Evolutionary conservation across 768 basidiomycete genomes (phyloP).

Genomic region (Sarcomyxa edulis): DNA sequence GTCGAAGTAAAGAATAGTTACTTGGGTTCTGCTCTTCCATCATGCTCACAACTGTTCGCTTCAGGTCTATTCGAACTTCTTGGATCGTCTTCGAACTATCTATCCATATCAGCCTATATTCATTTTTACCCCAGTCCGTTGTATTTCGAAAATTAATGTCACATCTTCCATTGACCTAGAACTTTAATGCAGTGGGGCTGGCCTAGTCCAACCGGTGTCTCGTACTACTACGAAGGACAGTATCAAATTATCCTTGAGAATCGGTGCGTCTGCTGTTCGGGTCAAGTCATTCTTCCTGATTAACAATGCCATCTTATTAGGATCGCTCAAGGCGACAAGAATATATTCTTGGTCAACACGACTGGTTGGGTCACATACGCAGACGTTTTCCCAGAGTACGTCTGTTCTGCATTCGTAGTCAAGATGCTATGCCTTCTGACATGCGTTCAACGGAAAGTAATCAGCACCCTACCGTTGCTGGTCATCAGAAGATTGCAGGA

Average conservation of each 20-base stretch:
- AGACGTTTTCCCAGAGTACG: slow-evolving; percentile 44
- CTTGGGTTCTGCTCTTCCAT: neutral
- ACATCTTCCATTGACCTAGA: neutral
- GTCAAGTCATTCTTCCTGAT: neutral
- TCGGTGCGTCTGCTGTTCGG: slow-evolving; percentile 18
- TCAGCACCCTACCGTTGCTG: slow-evolving; percentile 39
- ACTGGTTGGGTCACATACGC: slow-evolving; percentile 49
- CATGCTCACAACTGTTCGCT: neutral
- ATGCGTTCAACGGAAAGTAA: slow-evolving; percentile 31
- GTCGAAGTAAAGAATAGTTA: slow-evolving; percentile 26
- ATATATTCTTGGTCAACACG: slow-evolving; percentile 49
- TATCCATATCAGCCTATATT: slow-evolving; percentile 44
- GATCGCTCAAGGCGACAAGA: slow-evolving; percentile 35
- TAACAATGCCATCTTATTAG: slow-evolving; percentile 14
- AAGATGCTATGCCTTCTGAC: neutral
- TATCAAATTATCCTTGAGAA: slow-evolving; percentile 41
- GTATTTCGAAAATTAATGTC: neutral
- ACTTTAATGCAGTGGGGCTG: slow-evolving; percentile 43
- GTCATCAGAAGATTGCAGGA: slow-evolving; percentile 42
- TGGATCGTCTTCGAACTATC: slow-evolving; percentile 35
- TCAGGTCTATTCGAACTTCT: slow-evolving; percentile 44
- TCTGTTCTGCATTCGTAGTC: neutral
- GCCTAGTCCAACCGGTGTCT: slow-evolving; percentile 43
- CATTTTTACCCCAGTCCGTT: slow-evolving; percentile 45
- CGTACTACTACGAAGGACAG: slow-evolving; percentile 40